Evolutionary conservation across 1,139 yeast genomes (phyloP).

Genomic region (Yamadazyma diospyri): DNA sequence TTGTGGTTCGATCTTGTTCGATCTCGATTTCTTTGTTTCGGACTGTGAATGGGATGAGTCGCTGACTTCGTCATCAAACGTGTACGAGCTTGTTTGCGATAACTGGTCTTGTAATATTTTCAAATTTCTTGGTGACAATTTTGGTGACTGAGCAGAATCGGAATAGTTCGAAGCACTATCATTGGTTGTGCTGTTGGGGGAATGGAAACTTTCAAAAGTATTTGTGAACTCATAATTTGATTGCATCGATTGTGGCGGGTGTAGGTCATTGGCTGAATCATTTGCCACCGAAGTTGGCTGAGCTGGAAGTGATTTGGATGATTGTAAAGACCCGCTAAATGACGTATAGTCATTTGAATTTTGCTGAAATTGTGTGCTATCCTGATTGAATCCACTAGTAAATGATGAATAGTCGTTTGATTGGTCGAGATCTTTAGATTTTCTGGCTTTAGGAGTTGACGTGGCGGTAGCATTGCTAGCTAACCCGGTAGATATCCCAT

Average conservation of each 20-base stretch:
- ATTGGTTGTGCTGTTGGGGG: not conserved
- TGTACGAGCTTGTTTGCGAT: conserved; percentile 23
- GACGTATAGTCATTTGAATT: conserved; percentile 25
- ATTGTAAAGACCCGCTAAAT: conserved; percentile 10
- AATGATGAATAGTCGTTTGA: conserved; percentile 31
- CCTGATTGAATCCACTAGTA: conserved; percentile 32
- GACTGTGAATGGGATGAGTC: not conserved
- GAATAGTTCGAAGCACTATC: not conserved
- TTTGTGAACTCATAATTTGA: conserved; percentile 1
- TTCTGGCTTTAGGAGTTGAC: conserved; percentile 35
- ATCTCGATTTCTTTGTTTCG: not conserved
- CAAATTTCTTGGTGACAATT: conserved; percentile 6
- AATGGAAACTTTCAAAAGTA: not conserved
- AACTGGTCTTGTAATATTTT: conserved; percentile 6
- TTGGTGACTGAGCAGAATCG: not conserved
- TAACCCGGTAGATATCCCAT: not conserved
- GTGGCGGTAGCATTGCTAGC: conserved; percentile 26
- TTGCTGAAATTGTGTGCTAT: conserved; percentile 17
- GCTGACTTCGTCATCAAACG: conserved; percentile 20
- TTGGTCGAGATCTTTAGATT: conserved; percentile 16
- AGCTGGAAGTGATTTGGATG: conserved; percentile 1
- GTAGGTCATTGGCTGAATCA: not conserved
- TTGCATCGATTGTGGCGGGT: not conserved
- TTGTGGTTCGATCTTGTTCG: conserved; percentile 3
- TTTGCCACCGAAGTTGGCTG: too few species aligned